A percentile compares a stretch with the other conserved stretches of the same genome.
Evolutionary conservation across 257 asterid species (phyloP).

Genomic region (Scutellaria minor): DNA sequence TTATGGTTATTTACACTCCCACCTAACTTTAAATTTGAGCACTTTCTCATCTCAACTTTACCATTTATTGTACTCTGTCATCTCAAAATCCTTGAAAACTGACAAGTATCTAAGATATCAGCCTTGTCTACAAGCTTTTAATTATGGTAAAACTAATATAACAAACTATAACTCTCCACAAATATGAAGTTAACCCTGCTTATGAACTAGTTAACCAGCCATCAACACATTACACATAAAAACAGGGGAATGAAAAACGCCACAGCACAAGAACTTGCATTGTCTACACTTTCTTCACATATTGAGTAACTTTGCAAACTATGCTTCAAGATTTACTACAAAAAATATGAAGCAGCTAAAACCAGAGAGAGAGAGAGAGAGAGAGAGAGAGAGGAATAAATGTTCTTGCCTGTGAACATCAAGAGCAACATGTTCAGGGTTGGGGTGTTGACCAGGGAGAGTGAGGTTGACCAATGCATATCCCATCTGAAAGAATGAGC

Average conservation of each 20-base stretch:
- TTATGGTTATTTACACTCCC: background rate
- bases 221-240: slow-evolving; percentile 1
- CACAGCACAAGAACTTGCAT: background rate
- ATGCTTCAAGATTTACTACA: slow-evolving; percentile 20
- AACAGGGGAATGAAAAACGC: background rate
- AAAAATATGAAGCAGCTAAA: background rate
- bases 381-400: background rate
- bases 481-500: slow-evolving; percentile 30
- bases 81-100: no score
- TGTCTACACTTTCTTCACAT: background rate
- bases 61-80: no score
- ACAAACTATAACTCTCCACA: no score
- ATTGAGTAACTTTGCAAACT: background rate
- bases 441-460: slow-evolving; percentile 61
- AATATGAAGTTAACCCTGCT: no score
- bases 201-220: background rate
- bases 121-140: no score
- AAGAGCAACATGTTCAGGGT: slow-evolving; percentile 54
- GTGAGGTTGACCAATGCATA: slow-evolving; percentile 47
- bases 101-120: no score
- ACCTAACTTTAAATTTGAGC: no score
- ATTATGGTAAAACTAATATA: no score
- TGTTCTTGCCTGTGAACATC: slow-evolving; percentile 55
- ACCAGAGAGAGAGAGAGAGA: background rate
- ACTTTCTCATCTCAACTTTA: no score